A percentile compares a stretch with the other conserved stretches of the same genome.
Conservation (phyloP, 2,329 filamentous ascomycete species). For the Didymella sp. region DNA sequence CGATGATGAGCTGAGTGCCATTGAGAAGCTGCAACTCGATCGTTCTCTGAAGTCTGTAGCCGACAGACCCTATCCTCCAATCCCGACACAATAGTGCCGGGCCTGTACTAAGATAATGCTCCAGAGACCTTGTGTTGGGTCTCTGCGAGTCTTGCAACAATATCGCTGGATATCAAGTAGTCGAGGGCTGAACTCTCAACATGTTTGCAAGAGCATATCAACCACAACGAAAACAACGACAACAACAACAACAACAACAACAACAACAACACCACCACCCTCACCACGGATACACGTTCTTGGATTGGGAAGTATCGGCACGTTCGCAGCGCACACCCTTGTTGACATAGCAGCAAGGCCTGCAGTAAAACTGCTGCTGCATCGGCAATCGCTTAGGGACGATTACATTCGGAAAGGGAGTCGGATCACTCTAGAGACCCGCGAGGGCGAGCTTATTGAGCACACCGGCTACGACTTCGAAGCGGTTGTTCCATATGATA, state of each 20-base stretch:
- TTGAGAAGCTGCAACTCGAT: background rate
- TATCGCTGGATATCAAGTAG: background rate
- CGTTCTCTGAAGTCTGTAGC: background rate
- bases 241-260: background rate
- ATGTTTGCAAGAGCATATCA: background rate
- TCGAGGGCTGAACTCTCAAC: background rate
- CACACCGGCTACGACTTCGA: conserved; percentile 7
- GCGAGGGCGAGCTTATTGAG: conserved; percentile 3
- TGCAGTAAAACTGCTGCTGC: conserved; percentile 6
- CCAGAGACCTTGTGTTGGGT: background rate
- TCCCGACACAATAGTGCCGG: background rate
- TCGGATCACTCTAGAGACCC: conserved; percentile 6
- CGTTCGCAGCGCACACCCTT: conserved; percentile 18
- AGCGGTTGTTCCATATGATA: background rate
- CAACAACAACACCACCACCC: background rate
- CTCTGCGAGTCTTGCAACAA: background rate
- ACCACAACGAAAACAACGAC: background rate
- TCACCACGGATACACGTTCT: conserved; percentile 9
- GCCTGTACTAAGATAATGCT: background rate
- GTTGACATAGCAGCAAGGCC: conserved; percentile 10
- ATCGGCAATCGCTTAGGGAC: conserved; percentile 9
- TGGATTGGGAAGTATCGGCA: conserved; percentile 15
- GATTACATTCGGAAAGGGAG: conserved; percentile 3
- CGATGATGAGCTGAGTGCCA: background rate
- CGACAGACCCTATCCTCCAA: background rate